Conservation (phyloP, 257 asterid genomes). For the Scutellaria minor region DNA sequence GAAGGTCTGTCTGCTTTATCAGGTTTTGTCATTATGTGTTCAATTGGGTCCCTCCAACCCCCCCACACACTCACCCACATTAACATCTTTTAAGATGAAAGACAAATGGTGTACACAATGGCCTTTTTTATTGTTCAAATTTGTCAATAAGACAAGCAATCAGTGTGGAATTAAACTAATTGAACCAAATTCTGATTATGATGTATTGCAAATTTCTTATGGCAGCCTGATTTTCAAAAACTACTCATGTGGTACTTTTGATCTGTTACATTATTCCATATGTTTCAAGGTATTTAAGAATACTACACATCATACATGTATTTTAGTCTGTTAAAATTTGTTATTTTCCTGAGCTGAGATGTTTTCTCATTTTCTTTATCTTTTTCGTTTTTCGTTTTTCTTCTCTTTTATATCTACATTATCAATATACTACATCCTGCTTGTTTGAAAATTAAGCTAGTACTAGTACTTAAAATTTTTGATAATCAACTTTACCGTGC, state of each 20-base stretch:
- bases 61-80: background rate
- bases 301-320: background rate
- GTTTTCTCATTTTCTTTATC: background rate
- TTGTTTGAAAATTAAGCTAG: constrained; percentile 14
- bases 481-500: constrained; percentile 15
- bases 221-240: constrained; percentile 20
- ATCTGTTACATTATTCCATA: background rate
- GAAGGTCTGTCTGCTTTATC: constrained; percentile 60
- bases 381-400: too few species aligned
- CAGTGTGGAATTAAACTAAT: constrained; percentile 16
- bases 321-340: background rate
- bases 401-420: background rate
- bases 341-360: background rate
- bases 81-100: constrained; percentile 18
- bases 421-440: constrained; percentile 1
- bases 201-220: constrained; percentile 5
- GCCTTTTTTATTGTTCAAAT: background rate
- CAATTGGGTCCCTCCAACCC: background rate
- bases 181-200: constrained; percentile 12
- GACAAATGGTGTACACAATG: background rate
- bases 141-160: constrained; percentile 7
- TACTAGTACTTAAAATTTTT: constrained; percentile 10
- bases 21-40: constrained; percentile 15
- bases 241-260: background rate
- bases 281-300: constrained; percentile 6